Evolutionary conservation across 108 stramenopile species (phyloP).

Genomic region (Mayamaea pseudoterrestris): DNA sequence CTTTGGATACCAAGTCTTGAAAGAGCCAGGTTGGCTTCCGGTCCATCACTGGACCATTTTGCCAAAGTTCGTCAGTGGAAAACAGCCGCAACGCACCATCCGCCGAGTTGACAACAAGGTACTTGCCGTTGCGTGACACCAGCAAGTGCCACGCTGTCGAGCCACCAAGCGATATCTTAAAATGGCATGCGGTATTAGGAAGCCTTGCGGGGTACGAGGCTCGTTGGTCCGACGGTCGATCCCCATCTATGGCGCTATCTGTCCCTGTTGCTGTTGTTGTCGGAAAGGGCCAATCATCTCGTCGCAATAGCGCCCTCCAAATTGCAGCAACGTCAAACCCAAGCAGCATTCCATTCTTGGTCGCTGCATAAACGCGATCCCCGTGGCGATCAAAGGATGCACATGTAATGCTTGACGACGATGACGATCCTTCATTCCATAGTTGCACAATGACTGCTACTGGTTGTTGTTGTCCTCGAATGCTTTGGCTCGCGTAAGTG

Average conservation of each 20-base stretch:
- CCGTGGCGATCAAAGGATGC: conserved; percentile 55
- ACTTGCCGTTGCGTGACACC: conserved; percentile 49
- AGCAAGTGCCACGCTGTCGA: conserved; percentile 40
- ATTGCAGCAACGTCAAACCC: conserved; percentile 27
- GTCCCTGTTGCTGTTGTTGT: background rate
- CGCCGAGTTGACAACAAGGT: conserved; percentile 46
- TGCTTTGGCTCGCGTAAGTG: too few relatives aligned
- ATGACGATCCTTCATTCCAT: conserved; percentile 9
- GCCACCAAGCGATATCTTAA: conserved; percentile 39
- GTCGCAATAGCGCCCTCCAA: background rate
- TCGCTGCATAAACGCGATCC: conserved; percentile 48
- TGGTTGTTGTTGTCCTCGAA: too few relatives aligned
- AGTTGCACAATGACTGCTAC: conserved; percentile 17
- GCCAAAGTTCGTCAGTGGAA: conserved; percentile 35
- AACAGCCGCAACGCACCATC: conserved; percentile 66
- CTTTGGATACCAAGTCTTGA: conserved; percentile 55
- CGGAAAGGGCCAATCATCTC: background rate
- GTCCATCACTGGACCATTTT: background rate
- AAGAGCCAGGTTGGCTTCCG: conserved; percentile 41
- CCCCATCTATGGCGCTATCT: background rate
- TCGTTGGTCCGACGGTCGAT: too few relatives aligned
- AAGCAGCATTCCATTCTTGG: conserved; percentile 40
- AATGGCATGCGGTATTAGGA: conserved; percentile 5
- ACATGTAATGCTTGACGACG: conserved; percentile 33
- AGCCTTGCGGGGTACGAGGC: too few relatives aligned